Evolutionary conservation across 768 basidiomycete genomes (phyloP).

Genomic region (Xerocomus spinulosus): DNA sequence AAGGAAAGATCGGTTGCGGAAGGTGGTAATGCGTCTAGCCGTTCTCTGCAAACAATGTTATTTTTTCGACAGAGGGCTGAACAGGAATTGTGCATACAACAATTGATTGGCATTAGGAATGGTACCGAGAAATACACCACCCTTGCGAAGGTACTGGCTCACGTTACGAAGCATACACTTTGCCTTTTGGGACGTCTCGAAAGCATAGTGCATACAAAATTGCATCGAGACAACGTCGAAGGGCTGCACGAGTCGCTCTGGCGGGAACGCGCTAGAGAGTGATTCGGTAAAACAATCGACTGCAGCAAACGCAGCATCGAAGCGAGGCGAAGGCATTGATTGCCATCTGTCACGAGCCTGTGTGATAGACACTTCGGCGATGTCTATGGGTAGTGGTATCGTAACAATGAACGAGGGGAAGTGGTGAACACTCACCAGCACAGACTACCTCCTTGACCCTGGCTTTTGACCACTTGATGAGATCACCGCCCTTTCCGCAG

Average conservation of each 20-base stretch:
- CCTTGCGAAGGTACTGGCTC: conserved; percentile 66
- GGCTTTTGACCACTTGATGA: conserved; percentile 93
- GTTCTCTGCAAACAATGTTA: conserved; percentile 45
- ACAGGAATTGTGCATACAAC: conserved; percentile 50
- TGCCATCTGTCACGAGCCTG: conserved; percentile 81
- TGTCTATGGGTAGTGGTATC: conserved; percentile 49
- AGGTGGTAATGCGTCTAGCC: conserved; percentile 64
- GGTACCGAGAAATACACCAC: conserved; percentile 96
- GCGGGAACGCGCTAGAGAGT: conserved; percentile 64
- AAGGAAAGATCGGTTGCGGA: conserved; percentile 71
- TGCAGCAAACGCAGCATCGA: conserved; percentile 77
- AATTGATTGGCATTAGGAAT: conserved; percentile 86
- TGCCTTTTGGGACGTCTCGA: conserved; percentile 83
- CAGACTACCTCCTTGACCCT: conserved; percentile 74
- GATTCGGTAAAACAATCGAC: conserved; percentile 84
- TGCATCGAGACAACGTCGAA: conserved; percentile 99
- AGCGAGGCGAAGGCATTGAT: conserved; percentile 46
- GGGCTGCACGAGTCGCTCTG: conserved; percentile 53
- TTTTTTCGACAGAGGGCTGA: conserved; percentile 4
- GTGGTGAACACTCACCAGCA: conserved; percentile 54
- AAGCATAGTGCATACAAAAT: conserved; percentile 99
- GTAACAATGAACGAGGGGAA: background rate
- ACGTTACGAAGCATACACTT: conserved; percentile 93
- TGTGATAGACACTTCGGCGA: conserved; percentile 81
- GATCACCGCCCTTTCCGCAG: conserved; percentile 98